phyloP scores from a whole-genome alignment of 148 eudicot genomes.

The Amaranthus palmeri region DNA sequence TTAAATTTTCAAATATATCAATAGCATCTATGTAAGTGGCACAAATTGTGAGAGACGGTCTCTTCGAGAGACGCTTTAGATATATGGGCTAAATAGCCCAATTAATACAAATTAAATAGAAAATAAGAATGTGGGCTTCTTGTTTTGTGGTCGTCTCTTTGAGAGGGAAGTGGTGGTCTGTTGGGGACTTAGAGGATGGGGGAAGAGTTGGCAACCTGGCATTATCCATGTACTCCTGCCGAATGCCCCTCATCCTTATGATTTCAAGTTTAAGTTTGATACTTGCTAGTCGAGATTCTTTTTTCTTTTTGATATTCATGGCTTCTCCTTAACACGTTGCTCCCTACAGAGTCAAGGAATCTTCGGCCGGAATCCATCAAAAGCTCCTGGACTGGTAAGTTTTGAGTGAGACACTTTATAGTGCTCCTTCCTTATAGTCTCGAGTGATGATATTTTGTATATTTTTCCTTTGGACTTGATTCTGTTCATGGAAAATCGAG shows the following conservation, averaged over 20 bases:
- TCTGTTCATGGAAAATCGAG: not conserved
- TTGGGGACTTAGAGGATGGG: not conserved
- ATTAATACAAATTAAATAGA: no score
- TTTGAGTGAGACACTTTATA: not conserved
- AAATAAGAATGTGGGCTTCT: not conserved
- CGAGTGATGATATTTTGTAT: not conserved
- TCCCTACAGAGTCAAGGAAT: constrained; percentile 34
- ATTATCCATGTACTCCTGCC: not conserved
- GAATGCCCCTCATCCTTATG: not conserved
- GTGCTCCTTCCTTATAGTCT: no score
- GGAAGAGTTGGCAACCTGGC: not conserved
- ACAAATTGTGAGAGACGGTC: no score
- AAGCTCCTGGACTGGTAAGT: constrained; percentile 62
- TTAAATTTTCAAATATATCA: no score
- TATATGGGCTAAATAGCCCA: no score
- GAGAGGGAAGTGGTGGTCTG: not conserved
- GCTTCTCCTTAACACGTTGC: constrained; percentile 10
- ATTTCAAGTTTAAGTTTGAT: not conserved
- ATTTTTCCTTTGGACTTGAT: not conserved
- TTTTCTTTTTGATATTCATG: constrained; percentile 4
- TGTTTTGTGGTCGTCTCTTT: not conserved
- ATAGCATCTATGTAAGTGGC: no score
- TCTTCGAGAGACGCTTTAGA: no score
- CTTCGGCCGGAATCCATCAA: constrained; percentile 40
- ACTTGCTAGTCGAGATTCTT: not conserved